Base-by-base conservation (phyloP, 2,329 filamentous ascomycete species). In the Colletotrichum lupini region DNA sequence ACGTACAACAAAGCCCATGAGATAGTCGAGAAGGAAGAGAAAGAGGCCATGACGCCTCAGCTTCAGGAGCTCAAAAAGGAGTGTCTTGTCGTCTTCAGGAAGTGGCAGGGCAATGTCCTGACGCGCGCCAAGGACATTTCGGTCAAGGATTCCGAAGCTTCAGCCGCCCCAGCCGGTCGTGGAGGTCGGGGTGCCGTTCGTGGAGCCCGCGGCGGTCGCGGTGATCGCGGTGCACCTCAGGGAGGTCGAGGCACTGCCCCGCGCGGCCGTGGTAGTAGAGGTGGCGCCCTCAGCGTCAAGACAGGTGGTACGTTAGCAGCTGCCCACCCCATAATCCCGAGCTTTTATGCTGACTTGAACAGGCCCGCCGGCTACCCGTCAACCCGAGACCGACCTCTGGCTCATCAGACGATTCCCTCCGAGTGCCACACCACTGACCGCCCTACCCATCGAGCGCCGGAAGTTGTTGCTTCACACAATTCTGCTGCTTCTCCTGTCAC, bases 91-190 rank as follows among this genome's bases (percentile, higher is more conserved):
- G 91, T 92, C 79, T 97, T 96, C 79, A 91, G 93, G 71, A 92
- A 94, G 75, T 98, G 96, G 96, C 90, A 94, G 77, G 87, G 90
- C 6, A 86, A 87, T 14, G 89, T 98, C 11, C 84, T 94, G 53
- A 87, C 90, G 69, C 90, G 95, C 16, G 85, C 97, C 28, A 90
- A 91, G 22, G 92, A 97, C 46, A 87, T 95, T 22, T 87, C 88
- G 55, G 85, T 89, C 74, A 86, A 84, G 65, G 86, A 88, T 71
- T 76, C 77, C 65, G 79, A 74, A 73, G 67, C 67, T 67, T 19
- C 73, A 28, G 42, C 62, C 74, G 30, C 28, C 60, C 28, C 62
- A 4, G 61, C 77, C 76, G 78, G 78, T 75, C 83, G 83, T 68
- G 80, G 83, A 65, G 83, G 83, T 32, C 82, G 83, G 68, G 80